phyloP scores from a whole-genome alignment of 495 filamentous ascomycete genomes.

The Podospora australis region DNA sequence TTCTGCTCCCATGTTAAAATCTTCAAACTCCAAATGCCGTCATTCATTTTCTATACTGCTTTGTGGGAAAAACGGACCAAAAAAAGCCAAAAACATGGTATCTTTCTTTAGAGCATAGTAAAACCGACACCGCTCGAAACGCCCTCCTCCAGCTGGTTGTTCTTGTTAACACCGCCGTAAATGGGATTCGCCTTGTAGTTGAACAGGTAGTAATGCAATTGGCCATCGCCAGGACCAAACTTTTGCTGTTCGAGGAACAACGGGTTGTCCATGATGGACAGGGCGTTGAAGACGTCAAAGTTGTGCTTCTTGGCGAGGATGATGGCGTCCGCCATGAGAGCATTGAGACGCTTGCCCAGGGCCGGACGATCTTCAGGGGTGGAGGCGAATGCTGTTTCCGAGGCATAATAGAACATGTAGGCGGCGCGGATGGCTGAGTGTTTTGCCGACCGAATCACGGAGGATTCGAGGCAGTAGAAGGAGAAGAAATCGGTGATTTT shows the following conservation, averaged over 20 bases:
- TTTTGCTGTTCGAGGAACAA: slow-evolving; percentile 89
- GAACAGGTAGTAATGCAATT: slow-evolving; percentile 92
- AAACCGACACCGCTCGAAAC: slow-evolving; percentile 81
- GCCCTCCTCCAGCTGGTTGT: slow-evolving; percentile 65
- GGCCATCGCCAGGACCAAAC: slow-evolving; percentile 88
- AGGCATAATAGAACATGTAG: slow-evolving; percentile 95
- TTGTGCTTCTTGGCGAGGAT: slow-evolving; percentile 79
- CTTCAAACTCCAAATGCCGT: no score
- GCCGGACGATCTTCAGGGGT: slow-evolving; percentile 46
- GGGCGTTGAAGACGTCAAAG: slow-evolving; percentile 95
- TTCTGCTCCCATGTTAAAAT: no score
- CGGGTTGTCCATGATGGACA: slow-evolving; percentile 87
- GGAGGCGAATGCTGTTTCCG: slow-evolving; percentile 65
- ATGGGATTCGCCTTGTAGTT: slow-evolving; percentile 85
- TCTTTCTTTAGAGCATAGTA: slow-evolving; percentile 71
- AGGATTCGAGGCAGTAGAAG: slow-evolving; percentile 91
- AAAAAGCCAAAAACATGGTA: no score
- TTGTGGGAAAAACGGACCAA: no score
- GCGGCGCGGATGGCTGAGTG: slow-evolving; percentile 74
- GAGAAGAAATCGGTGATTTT: slow-evolving; percentile 96
- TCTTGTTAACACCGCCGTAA: slow-evolving; percentile 72
- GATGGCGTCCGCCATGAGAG: slow-evolving; percentile 75
- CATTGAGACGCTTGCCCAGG: slow-evolving; percentile 65
- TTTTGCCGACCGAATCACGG: slow-evolving; percentile 73
- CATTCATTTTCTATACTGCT: no score